Evolutionary conservation across 1,139 yeast genomes (phyloP).

Genomic region (Yamadazyma sp.): DNA sequence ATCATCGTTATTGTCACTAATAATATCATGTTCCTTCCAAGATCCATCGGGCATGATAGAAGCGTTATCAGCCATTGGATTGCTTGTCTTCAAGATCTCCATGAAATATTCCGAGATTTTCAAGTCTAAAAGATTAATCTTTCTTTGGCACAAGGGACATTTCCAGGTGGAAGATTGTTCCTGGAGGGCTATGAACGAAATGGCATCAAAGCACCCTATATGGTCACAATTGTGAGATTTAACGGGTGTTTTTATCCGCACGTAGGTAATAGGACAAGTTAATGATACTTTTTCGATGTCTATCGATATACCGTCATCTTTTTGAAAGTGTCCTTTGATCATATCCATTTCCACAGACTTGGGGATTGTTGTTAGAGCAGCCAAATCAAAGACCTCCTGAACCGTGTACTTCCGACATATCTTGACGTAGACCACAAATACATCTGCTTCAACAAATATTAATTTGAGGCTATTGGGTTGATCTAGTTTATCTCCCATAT

Average conservation of each 20-base stretch:
- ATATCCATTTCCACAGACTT: slow-evolving; percentile 8
- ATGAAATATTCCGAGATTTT: slow-evolving; percentile 61
- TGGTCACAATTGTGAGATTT: slow-evolving; percentile 62
- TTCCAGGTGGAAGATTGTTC: slow-evolving; percentile 63
- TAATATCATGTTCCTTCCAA: slow-evolving; percentile 37
- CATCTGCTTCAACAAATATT: slow-evolving; percentile 52
- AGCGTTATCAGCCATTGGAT: slow-evolving; percentile 51
- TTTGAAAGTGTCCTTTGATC: slow-evolving; percentile 42
- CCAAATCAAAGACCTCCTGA: slow-evolving; percentile 28
- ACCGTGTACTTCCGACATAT: slow-evolving; percentile 50
- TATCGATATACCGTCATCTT: slow-evolving; percentile 61
- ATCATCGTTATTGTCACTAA: slow-evolving; percentile 16
- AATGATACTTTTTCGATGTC: slow-evolving; percentile 57
- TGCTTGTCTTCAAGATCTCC: slow-evolving; percentile 47
- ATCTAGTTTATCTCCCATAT: slow-evolving; percentile 17
- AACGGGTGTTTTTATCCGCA: slow-evolving; percentile 60
- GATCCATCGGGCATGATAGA: slow-evolving; percentile 57
- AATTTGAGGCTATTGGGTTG: slow-evolving; percentile 44
- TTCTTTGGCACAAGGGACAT: slow-evolving; percentile 63
- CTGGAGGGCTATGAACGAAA: slow-evolving; percentile 59
- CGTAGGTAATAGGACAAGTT: slow-evolving; percentile 63
- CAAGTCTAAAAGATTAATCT: slow-evolving; percentile 47
- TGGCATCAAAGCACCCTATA: slow-evolving; percentile 71
- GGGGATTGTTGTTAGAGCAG: slow-evolving; percentile 13
- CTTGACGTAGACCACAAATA: slow-evolving; percentile 49